These are phyloP conservation scores for Inonotus obliquus DNA, from an alignment of 1,284 basidiomycete species.

Conservation along the genomic window DNA sequence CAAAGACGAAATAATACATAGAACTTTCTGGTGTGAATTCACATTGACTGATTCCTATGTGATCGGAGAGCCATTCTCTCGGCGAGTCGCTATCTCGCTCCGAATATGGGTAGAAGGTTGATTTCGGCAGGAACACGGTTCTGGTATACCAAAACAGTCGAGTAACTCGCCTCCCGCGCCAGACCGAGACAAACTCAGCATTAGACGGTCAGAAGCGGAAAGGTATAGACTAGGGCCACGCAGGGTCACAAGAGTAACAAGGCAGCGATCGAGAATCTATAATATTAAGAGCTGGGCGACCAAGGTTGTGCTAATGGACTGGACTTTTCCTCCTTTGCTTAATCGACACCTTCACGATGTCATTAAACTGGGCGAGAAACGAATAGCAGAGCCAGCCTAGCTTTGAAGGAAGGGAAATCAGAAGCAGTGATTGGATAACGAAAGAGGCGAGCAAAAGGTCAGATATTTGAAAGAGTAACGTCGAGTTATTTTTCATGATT, in stretches of 20 bases:
- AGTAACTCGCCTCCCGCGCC: not conserved
- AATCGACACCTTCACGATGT: too few relatives aligned
- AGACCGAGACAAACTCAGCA: not conserved
- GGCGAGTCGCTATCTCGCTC: conserved; percentile 2
- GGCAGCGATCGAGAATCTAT: not conserved
- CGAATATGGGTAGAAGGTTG: conserved; percentile 1
- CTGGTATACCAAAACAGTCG: conserved; percentile 6
- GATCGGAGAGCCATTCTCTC: not conserved
- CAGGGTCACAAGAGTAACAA: not conserved
- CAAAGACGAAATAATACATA: not conserved
- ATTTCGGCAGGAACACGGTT: conserved; percentile 9
- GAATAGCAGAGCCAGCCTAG: too few relatives aligned
- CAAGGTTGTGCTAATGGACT: not conserved
- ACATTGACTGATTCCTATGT: not conserved
- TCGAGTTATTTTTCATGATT: not conserved
- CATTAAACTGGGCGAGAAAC: too few relatives aligned
- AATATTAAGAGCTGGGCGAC: not conserved
- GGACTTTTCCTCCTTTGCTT: too few relatives aligned
- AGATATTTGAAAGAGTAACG: too few relatives aligned
- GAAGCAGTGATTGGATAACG: too few relatives aligned
- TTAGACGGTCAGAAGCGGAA: conserved; percentile 1
- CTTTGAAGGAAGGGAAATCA: too few relatives aligned
- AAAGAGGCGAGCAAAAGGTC: too few relatives aligned
- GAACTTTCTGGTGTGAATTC: not conserved
- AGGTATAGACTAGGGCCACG: not conserved